Evolutionary conservation across 148 eudicot species (phyloP).

Genomic region (Amaranthus cruentus): DNA sequence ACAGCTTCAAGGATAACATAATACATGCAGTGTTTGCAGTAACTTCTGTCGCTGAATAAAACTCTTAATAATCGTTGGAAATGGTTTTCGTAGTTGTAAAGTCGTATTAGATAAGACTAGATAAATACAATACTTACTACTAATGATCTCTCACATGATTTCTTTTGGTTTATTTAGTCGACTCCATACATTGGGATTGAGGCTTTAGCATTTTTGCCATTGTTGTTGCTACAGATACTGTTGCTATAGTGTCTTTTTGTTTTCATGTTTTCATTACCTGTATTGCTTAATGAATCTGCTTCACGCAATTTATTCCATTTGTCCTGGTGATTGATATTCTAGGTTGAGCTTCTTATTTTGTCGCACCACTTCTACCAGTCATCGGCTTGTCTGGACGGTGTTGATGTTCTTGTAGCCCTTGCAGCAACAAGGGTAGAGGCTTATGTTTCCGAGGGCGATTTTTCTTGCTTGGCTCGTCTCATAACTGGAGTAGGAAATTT

Average conservation of each 20-base stretch:
- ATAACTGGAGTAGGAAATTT: constrained; percentile 98
- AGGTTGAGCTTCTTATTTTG: constrained; percentile 98
- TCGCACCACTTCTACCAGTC: constrained; percentile 98
- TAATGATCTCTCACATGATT: too few species aligned
- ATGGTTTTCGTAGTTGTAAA: too few species aligned
- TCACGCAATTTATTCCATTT: background rate
- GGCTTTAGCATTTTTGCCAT: too few species aligned
- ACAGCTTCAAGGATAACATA: background rate
- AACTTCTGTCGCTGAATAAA: background rate
- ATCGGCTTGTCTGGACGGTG: constrained; percentile 98
- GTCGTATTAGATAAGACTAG: too few species aligned
- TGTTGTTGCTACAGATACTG: too few species aligned
- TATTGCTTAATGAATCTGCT: background rate
- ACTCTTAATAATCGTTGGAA: background rate
- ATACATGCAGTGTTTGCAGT: background rate
- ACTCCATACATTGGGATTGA: too few species aligned
- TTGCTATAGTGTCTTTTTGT: background rate
- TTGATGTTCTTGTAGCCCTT: constrained; percentile 97
- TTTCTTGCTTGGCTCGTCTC: constrained; percentile 91
- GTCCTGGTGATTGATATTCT: constrained; percentile 26
- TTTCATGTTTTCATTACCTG: background rate
- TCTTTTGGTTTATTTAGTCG: too few species aligned
- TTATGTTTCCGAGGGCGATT: constrained; percentile 91
- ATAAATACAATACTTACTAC: too few species aligned
- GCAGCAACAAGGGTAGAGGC: constrained; percentile 97